Base-by-base conservation (phyloP, 1,284 basidiomycete species). In the Puccinia hordei region DNA sequence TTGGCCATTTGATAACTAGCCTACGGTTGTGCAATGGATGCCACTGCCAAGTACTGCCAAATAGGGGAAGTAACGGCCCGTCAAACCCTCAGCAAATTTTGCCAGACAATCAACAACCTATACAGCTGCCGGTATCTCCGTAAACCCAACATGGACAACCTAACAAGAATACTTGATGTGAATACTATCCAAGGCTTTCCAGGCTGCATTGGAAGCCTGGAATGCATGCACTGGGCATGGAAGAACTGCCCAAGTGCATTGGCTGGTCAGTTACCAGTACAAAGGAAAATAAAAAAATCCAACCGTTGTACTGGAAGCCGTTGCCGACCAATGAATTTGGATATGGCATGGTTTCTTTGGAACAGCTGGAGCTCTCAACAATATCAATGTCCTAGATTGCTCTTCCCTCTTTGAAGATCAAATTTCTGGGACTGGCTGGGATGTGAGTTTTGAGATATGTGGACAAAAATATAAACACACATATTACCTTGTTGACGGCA, bases 151-250 rank as follows among this genome's bases (percentile, higher is more conserved):
- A 27, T 19, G 8, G n/a, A 55, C 30, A 27, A 57, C 24, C 30
- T 73, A n/a, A 73, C 24, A 35, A 55, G 57, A 8, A n/a, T 55
- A 24, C 71, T 53, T 6, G 30, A 53, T n/a, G 71, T 53, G 3
- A 53, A 73, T 33, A 30, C 5, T 24, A 4, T 44, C 38, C 38
- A 35, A 30, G 73, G 73, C n/a, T 74, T 74, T 59, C 73, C 73
- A 38, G 73, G 73, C 19, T 59, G 53, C 24, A 35, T 74, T 19
- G 73, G 73, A 1, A 53, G 33, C 30, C 22, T 74, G 33, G 57
- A 74, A 35, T 59, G 73, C 73, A 74, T 74, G 57, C 57, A 74
- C 57, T 74, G 73, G 73, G 73, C 46, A 55, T 74, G 57, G 73
- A 74, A 61, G 57, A 74, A 61, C 41, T 61, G 5, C 73, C 73